These are phyloP conservation scores for Trichoderma reesei DNA, from an alignment of 495 filamentous ascomycete species.

Conservation along the genomic window DNA sequence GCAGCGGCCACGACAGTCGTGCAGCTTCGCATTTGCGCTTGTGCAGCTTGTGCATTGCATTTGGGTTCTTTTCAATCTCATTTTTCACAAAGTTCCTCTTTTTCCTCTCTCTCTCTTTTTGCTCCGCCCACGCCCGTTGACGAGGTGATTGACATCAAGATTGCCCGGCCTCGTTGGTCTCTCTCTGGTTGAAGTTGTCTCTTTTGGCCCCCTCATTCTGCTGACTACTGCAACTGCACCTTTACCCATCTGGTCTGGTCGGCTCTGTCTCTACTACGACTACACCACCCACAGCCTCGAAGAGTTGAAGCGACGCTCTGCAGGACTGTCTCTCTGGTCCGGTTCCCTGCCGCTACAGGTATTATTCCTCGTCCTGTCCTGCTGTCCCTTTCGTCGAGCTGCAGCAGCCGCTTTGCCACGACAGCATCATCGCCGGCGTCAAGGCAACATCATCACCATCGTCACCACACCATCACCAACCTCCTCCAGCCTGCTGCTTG, in stretches of 20 bases:
- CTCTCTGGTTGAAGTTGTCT: no score
- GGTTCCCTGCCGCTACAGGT: neutral
- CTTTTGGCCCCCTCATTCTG: neutral
- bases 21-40: neutral
- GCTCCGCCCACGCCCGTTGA: neutral
- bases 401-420: neutral
- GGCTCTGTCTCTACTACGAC: neutral
- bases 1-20: conserved; percentile 3
- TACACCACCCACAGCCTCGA: no score
- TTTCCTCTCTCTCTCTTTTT: neutral
- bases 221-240: neutral
- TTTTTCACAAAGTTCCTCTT: no score
- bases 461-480: no score
- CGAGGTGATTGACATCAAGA: no score
- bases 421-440: neutral
- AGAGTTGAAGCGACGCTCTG: no score
- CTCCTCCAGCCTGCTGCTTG: neutral
- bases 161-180: no score
- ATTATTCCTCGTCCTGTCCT: neutral
- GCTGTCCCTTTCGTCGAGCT: neutral
- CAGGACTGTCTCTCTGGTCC: no score
- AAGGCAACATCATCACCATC: neutral
- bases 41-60: neutral
- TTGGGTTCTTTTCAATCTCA: no score
- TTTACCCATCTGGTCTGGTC: neutral